Percentiles rank a stretch among this genome's conserved stretches.
Evolutionary conservation across 192 early-diverging fungal species (phyloP).

Genomic region (Coemansia sp.): DNA sequence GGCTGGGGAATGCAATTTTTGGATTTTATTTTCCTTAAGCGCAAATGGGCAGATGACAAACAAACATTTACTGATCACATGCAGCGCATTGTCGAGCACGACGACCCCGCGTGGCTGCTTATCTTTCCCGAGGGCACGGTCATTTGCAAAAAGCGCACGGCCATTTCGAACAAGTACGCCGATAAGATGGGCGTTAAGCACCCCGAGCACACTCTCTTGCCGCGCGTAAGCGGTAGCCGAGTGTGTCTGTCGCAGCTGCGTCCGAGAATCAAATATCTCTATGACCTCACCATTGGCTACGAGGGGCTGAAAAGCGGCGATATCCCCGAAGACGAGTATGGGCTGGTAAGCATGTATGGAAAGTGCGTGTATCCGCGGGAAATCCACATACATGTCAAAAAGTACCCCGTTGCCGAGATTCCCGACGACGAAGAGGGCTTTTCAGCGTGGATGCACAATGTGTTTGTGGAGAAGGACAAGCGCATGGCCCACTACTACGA

Average conservation of each 20-base stretch:
- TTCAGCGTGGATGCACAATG: slow-evolving; percentile 69
- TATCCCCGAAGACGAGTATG: slow-evolving; percentile 83
- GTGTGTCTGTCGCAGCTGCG: slow-evolving; percentile 69
- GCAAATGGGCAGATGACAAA: slow-evolving; percentile 78
- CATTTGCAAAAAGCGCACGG: slow-evolving; percentile 71
- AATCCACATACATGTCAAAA: slow-evolving; percentile 81
- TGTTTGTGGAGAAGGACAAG: slow-evolving; percentile 84
- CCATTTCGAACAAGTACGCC: slow-evolving; percentile 68
- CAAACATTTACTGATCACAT: slow-evolving; percentile 62
- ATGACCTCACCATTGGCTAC: slow-evolving; percentile 89
- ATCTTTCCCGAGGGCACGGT: slow-evolving; percentile 98
- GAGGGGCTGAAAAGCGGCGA: slow-evolving; percentile 69
- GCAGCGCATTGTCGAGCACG: slow-evolving; percentile 53
- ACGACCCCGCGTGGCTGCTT: slow-evolving; percentile 83
- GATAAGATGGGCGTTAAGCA: slow-evolving; percentile 61
- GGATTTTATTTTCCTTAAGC: slow-evolving; percentile 92
- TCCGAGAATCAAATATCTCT: slow-evolving; percentile 69
- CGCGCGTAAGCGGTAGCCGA: slow-evolving; percentile 79
- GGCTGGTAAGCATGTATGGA: slow-evolving; percentile 73
- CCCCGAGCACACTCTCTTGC: slow-evolving; percentile 75
- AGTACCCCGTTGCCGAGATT: slow-evolving; percentile 63
- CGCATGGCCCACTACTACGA: slow-evolving; percentile 78
- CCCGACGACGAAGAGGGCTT: slow-evolving; percentile 73
- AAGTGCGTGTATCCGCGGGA: slow-evolving; percentile 68
- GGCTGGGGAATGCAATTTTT: slow-evolving; percentile 89